These are phyloP conservation scores for Apiotrichum montevideense DNA, from an alignment of 1,284 basidiomycete species.

Conservation along the genomic window DNA sequence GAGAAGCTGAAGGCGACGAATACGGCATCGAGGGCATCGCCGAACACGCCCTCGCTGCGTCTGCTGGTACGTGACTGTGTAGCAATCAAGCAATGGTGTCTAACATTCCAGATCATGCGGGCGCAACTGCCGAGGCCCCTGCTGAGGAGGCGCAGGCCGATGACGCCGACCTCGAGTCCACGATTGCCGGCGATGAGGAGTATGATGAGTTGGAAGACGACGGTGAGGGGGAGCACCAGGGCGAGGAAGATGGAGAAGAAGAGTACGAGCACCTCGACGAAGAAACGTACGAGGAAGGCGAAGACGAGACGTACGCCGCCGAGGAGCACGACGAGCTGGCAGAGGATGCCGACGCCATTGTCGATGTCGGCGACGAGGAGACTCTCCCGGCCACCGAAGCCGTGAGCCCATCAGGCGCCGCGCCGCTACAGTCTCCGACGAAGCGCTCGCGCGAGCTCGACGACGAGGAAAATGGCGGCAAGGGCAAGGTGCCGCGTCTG, in stretches of 20 bases:
- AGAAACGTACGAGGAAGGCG: background rate
- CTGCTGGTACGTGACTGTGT: background rate
- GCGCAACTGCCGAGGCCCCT: background rate
- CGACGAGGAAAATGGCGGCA: constrained; percentile 2
- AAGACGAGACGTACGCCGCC: background rate
- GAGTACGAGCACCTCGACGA: constrained; percentile 6
- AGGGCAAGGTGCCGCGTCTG: constrained; percentile 8
- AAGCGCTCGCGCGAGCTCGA: constrained; percentile 10
- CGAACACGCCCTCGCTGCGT: constrained; percentile 9
- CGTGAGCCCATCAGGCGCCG: background rate
- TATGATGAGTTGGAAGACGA: constrained; percentile 1
- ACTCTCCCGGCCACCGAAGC: background rate
- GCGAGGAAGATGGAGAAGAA: background rate
- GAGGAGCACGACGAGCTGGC: background rate
- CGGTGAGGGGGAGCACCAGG: background rate
- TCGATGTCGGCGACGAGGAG: background rate
- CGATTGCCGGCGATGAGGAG: background rate
- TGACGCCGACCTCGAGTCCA: constrained; percentile 1
- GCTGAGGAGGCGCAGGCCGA: background rate
- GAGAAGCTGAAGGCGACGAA: constrained; percentile 2
- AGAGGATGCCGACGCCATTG: too few species aligned
- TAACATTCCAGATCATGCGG: background rate
- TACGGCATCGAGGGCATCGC: constrained; percentile 14
- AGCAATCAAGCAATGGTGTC: too few species aligned
- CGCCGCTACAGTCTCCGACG: background rate